Conservation (phyloP, 208 protist species). For the Wallacemonas sp. region DNA sequence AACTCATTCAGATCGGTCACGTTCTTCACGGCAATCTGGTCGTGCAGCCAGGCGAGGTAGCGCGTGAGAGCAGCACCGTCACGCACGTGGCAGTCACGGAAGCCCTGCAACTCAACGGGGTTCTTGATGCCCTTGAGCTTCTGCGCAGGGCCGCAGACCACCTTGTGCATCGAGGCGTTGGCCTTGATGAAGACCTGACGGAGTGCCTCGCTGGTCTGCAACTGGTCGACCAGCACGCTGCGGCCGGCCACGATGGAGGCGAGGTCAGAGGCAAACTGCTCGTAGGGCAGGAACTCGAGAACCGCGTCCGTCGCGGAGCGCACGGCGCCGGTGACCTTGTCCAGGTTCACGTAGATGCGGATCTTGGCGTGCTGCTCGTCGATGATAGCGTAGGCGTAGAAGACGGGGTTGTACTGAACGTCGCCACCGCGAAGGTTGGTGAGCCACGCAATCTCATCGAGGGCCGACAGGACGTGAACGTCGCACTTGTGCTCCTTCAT, state of each 20-base stretch:
- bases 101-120: constrained; percentile 86
- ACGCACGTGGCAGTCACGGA: constrained; percentile 90
- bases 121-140: constrained; percentile 93
- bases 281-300: constrained; percentile 74
- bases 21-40: constrained; percentile 51
- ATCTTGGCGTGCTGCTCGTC: constrained; percentile 17
- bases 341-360: constrained; percentile 23
- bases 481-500: constrained; percentile 56
- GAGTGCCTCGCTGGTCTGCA: constrained; percentile 72
- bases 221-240: constrained; percentile 65
- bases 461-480: constrained; percentile 76
- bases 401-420: constrained; percentile 91
- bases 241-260: constrained; percentile 25
- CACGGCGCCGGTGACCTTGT: constrained; percentile 33
- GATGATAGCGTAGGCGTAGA: constrained; percentile 85
- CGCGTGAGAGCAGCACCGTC: constrained; percentile 92
- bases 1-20: constrained; percentile 84
- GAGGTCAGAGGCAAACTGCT: constrained; percentile 56
- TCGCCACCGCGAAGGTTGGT: constrained; percentile 90
- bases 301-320: constrained; percentile 12
- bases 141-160: constrained; percentile 68
- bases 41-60: constrained; percentile 92
- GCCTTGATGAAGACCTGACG: constrained; percentile 25
- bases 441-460: constrained; percentile 93
- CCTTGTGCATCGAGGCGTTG: constrained; percentile 29